Conservation (phyloP, 306 rosid species). For the Inga laurina region DNA sequence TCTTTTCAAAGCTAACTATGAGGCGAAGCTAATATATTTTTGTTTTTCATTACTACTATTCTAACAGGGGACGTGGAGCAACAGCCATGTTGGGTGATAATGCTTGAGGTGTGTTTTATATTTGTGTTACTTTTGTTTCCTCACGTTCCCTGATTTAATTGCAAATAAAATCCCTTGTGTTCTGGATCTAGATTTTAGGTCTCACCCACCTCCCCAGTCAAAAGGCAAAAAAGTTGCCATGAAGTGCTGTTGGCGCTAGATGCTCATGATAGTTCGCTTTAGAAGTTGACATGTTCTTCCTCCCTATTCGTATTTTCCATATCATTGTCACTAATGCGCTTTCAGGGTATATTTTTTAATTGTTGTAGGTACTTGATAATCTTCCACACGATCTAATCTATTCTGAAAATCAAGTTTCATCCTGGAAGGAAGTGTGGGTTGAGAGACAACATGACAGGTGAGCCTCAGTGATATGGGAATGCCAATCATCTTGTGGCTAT, state of each 20-base stretch:
- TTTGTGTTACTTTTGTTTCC: slow-evolving; percentile 30
- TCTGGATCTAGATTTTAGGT: not conserved
- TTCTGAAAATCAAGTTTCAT: slow-evolving; percentile 77
- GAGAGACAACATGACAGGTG: slow-evolving; percentile 69
- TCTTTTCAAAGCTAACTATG: slow-evolving; percentile 3
- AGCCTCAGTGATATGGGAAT: slow-evolving; percentile 20
- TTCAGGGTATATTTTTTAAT: slow-evolving; percentile 8
- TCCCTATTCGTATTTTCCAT: not conserved
- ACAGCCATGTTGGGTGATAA: slow-evolving; percentile 96
- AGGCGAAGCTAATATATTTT: slow-evolving; percentile 14
- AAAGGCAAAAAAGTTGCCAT: not conserved
- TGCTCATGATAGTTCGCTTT: not conserved
- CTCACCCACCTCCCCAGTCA: not conserved
- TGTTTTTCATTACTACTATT: not conserved
- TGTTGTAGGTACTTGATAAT: slow-evolving; percentile 88
- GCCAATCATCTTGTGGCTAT: slow-evolving; percentile 22
- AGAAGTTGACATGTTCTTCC: slow-evolving; percentile 5
- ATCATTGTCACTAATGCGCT: not conserved
- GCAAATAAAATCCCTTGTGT: not conserved
- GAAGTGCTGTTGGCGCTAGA: not conserved
- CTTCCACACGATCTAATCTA: slow-evolving; percentile 95
- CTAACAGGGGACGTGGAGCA: slow-evolving; percentile 71
- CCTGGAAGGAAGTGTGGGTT: slow-evolving; percentile 98
- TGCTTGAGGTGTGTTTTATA: slow-evolving; percentile 82
- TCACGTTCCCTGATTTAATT: not conserved